Conservation (phyloP, 306 rosid species). For the Biancaea sappan region DNA sequence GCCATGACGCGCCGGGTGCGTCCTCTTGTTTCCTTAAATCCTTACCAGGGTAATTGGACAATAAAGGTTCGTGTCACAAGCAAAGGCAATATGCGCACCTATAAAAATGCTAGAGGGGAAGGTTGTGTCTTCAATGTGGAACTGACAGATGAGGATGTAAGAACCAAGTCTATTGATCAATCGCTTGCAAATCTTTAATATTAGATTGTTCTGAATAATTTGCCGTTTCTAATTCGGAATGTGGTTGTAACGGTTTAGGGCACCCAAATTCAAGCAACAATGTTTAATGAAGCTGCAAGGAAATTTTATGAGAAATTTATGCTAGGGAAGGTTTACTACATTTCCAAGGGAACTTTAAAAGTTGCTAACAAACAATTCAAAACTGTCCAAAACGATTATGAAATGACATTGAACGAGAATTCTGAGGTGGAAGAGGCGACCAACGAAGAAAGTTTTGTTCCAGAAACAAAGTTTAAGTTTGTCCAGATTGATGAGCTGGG, state of each 20-base stretch:
- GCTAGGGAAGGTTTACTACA: slow-evolving; percentile 83
- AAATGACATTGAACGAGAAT: slow-evolving; percentile 82
- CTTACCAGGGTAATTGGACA: slow-evolving; percentile 90
- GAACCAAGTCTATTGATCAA: slow-evolving; percentile 4
- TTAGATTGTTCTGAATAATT: neutral
- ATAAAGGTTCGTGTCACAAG: slow-evolving; percentile 89
- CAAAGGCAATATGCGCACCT: slow-evolving; percentile 86
- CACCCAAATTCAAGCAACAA: slow-evolving; percentile 95
- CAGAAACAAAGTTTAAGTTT: slow-evolving; percentile 75
- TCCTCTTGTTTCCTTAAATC: slow-evolving; percentile 89
- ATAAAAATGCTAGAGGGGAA: slow-evolving; percentile 84
- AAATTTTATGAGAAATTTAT: slow-evolving; percentile 81
- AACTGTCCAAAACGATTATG: slow-evolving; percentile 91
- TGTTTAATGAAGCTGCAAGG: slow-evolving; percentile 92
- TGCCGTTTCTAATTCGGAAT: neutral
- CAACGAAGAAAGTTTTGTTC: slow-evolving; percentile 71
- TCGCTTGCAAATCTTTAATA: neutral
- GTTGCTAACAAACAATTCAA: slow-evolving; percentile 91
- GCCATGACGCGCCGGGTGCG: slow-evolving; percentile 91
- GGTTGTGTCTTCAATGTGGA: slow-evolving; percentile 97
- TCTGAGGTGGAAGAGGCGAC: slow-evolving; percentile 91
- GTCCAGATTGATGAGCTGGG: slow-evolving; percentile 86
- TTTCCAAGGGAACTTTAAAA: slow-evolving; percentile 77
- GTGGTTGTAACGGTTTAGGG: slow-evolving; percentile 51
- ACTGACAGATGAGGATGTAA: slow-evolving; percentile 93